Evolutionary conservation across 768 basidiomycete species (phyloP), one percentile per base, ranked within the genome.

Genomic region (Dictyophora rubrovolvata): DNA sequence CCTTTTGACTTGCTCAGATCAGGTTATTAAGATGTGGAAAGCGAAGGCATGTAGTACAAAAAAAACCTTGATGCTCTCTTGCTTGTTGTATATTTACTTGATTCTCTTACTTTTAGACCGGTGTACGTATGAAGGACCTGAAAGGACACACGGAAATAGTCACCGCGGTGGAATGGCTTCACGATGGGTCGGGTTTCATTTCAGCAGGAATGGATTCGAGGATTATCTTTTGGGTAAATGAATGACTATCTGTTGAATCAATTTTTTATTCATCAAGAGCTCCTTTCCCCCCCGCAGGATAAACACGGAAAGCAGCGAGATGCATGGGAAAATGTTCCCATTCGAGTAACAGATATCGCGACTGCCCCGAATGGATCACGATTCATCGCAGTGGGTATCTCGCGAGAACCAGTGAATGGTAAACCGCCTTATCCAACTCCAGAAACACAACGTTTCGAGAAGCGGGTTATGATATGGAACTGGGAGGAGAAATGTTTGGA

Each of bases 11-110:
- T 85, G 87, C 46, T 79, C 91, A 21, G 93, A 97, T 63, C 77
- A 85, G 51, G 70, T 74, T 53, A 85, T 99, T 69, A 86, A 87
- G 73, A 76, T 98, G 66, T 99, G 93, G 93, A 86, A 95, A 69
- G 77, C 85, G 36, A 83, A 86, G 81, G 95, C 93, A 64, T 67
- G 68, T 67, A 34, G n/a, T 21, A 33, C 60, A n/a, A 56, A 28
- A 56, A 28, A 28, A 28, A 28, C 28, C 10, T 42, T 36, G 55
- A 53, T 49, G 14, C 36, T 53, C 51, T 22, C 48, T 37, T 46
- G 28, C 47, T 51, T 20, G n/a, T 58, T 22, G 48, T 60, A 54
- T 37, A 55, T 57, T 54, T 37, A 51, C 58, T 33, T 54, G 50
- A 48, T 12, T 42, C 42, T 42, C 14, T 56, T 53, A 48, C 21